Evolutionary conservation across 1,284 basidiomycete species (phyloP).

Genomic region (Rhodofomes roseus): DNA sequence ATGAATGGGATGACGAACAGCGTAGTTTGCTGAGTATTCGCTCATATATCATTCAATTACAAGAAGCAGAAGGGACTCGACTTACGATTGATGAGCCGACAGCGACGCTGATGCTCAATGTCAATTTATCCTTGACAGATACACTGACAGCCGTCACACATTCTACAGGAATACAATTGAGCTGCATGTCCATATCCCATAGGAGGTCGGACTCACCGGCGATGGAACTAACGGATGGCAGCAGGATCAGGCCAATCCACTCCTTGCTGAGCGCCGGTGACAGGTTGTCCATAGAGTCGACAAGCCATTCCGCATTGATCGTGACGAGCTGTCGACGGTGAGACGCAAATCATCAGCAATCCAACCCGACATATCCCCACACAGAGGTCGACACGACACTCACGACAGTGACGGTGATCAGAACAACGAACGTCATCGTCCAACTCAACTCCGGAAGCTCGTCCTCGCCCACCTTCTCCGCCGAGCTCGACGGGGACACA

Average conservation of each 20-base stretch:
- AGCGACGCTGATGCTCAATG: constrained; percentile 79
- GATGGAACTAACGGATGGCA: constrained; percentile 82
- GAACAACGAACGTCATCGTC: constrained; percentile 50
- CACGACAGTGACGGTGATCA: constrained; percentile 65
- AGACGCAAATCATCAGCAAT: background rate
- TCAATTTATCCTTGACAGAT: constrained; percentile 75
- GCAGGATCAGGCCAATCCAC: constrained; percentile 82
- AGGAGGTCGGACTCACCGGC: constrained; percentile 45
- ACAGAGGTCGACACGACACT: constrained; percentile 23
- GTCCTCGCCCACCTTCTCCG: constrained; percentile 9
- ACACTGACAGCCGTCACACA: constrained; percentile 81
- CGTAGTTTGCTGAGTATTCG: constrained; percentile 76
- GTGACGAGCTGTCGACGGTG: constrained; percentile 46
- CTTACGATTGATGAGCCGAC: constrained; percentile 84
- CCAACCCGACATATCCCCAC: background rate
- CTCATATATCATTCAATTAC: background rate
- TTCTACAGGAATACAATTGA: constrained; percentile 29
- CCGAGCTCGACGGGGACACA: background rate
- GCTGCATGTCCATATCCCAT: constrained; percentile 1
- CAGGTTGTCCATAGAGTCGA: constrained; percentile 71
- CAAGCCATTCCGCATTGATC: constrained; percentile 79
- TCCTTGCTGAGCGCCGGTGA: constrained; percentile 65
- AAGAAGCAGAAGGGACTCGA: constrained; percentile 13
- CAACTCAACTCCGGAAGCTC: constrained; percentile 56
- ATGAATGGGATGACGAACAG: constrained; percentile 84